A percentile compares a stretch with the other conserved stretches of the same genome.
Evolutionary conservation across 768 basidiomycete genomes (phyloP).

Genomic region (Panellus pusillus): DNA sequence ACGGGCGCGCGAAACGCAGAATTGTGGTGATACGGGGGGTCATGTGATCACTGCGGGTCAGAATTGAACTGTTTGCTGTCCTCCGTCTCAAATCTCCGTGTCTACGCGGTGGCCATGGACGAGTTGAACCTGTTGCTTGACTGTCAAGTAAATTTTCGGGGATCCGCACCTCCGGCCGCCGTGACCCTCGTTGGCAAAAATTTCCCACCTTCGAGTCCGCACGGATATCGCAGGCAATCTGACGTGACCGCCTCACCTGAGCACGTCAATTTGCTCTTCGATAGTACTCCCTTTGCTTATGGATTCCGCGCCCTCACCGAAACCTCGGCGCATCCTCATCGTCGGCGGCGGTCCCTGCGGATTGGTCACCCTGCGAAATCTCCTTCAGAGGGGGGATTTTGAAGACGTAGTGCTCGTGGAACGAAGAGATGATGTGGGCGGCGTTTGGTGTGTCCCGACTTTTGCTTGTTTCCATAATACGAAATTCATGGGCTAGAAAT

Average conservation of each 20-base stretch:
- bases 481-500: neutral
- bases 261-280: neutral
- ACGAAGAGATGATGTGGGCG: slow-evolving; percentile 48
- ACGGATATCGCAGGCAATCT: neutral
- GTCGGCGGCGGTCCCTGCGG: slow-evolving; percentile 51
- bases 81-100: too few species aligned
- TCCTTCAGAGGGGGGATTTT: slow-evolving; percentile 40
- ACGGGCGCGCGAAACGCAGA: neutral
- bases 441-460: slow-evolving; percentile 41
- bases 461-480: neutral
- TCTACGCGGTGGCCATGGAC: too few species aligned
- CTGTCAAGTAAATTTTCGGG: too few species aligned
- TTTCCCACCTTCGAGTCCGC: neutral
- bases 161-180: too few species aligned
- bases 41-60: too few species aligned
- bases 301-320: neutral
- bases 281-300: neutral
- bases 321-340: slow-evolving; percentile 38
- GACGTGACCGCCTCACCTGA: neutral
- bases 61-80: too few species aligned
- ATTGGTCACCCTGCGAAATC: slow-evolving; percentile 49
- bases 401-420: slow-evolving; percentile 47
- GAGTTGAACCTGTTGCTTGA: too few species aligned
- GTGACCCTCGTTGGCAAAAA: too few species aligned
- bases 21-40: slow-evolving; percentile 11